phyloP scores from a whole-genome alignment of 208 protist species.

The Acanthamoeba healyi region DNA sequence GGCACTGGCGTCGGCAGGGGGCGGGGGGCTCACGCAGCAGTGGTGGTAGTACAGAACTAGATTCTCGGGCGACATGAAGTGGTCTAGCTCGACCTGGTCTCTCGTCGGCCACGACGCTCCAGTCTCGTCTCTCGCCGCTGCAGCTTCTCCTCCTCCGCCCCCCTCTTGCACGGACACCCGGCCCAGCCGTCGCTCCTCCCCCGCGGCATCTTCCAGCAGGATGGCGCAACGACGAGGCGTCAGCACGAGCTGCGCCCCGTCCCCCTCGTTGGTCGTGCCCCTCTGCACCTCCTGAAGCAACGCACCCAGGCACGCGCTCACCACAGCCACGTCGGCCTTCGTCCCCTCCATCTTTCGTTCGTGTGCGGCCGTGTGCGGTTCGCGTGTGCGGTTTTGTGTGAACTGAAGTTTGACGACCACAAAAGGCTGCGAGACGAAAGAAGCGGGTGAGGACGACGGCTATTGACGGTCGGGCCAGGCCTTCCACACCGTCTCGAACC shows the following conservation, averaged over 20 bases:
- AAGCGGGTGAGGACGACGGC: no score
- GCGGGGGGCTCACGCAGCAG: neutral
- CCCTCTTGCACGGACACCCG: no score
- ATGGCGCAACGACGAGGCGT: neutral
- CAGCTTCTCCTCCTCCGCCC: neutral
- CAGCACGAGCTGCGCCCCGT: neutral
- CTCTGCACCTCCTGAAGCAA: neutral
- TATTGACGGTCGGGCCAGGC: neutral
- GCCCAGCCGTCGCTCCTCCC: neutral
- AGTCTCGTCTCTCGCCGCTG: no score
- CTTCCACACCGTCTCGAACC: neutral
- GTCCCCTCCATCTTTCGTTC: neutral
- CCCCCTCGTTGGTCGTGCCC: neutral
- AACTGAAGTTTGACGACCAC: neutral
- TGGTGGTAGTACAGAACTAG: constrained; percentile 19
- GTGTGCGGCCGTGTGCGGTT: no score
- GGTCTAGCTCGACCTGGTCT: neutral
- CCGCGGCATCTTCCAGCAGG: neutral
- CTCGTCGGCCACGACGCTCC: neutral
- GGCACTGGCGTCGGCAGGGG: neutral
- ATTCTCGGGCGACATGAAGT: constrained; percentile 21
- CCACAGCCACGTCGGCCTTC: neutral
- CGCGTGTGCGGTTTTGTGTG: neutral
- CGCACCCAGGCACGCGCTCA: neutral
- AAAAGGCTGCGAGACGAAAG: no score